Evolutionary conservation across 345 rosid species (phyloP), one percentile per base, ranked within the genome.

Genomic region (Salix brachista): DNA sequence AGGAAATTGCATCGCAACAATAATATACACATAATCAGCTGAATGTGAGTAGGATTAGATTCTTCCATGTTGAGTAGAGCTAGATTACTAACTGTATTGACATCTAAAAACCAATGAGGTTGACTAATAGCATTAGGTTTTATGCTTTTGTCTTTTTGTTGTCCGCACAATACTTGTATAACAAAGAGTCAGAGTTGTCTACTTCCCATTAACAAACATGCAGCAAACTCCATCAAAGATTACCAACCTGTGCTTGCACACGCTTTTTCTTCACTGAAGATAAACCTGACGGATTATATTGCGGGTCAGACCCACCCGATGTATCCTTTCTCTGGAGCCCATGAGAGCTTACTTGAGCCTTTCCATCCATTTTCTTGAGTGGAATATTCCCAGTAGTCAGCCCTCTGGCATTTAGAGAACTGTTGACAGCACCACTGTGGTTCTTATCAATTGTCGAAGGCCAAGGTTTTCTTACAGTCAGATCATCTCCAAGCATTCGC

Each of bases 401-500:
- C 64, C 92, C 92, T 79, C 91, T 88, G 3, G 78, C 80, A 85
- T 80, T 86, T 50, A 81, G 75, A 80, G 92, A 84, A 82, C 90
- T 78, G 74, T 90, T 88, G 79, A 83, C 77, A 61, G 85, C 79
- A 72, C 91, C 86, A 79, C 85, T 79, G 67, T 78, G 79, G 66
- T 68, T 88, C 86, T 84, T 92, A 69, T 94, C 95, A 48, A 77
- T 80, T 36, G 84, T 75, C 46, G 91, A 83, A 73, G 89, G 83
- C 94, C 97, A 84, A 21, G 85, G 86, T 84, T 81, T 91, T 83
- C 95, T 84, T 70, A 83, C 65, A 82, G 80, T 81, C 56, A 83
- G 82, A 79, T 92, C 97, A 88, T 93, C 98, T 80, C 92, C 98
- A 72, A 91, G 90, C 92, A 93, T 92, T 80, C 88, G 84, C 81